Evolutionary conservation across 305 asterid genomes (phyloP).

Genomic region (Striga hermonthica): DNA sequence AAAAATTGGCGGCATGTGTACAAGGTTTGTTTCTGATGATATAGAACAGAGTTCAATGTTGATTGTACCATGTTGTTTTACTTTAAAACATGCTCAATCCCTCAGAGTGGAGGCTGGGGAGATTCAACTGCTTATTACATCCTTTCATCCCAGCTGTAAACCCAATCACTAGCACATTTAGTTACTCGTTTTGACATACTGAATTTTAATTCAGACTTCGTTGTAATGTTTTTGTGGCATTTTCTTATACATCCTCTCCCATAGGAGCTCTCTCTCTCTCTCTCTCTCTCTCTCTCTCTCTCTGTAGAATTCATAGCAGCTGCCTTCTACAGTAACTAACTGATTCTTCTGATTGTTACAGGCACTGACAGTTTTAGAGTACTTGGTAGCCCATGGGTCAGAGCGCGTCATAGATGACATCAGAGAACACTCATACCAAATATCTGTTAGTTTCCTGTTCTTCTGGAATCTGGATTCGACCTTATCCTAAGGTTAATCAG

Average conservation of each 20-base stretch:
- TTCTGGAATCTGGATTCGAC: slow-evolving; percentile 19
- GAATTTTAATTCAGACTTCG: not conserved
- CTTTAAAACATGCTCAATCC: slow-evolving; percentile 11
- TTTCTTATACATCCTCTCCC: not conserved
- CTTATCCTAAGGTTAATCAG: slow-evolving; percentile 9
- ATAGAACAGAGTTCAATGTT: not conserved
- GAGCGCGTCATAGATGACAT: slow-evolving; percentile 96
- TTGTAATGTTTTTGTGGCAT: slow-evolving; percentile 21
- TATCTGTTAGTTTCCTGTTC: slow-evolving; percentile 61
- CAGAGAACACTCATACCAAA: slow-evolving; percentile 93
- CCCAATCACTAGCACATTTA: too few relatives aligned
- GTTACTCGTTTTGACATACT: too few relatives aligned
- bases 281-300: too few relatives aligned
- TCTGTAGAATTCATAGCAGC: not conserved
- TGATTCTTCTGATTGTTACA: slow-evolving; percentile 39
- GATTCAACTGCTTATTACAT: slow-evolving; percentile 8
- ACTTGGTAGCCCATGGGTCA: slow-evolving; percentile 93
- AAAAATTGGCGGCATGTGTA: slow-evolving; percentile 93
- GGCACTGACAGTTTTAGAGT: slow-evolving; percentile 92
- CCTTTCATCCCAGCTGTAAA: too few relatives aligned
- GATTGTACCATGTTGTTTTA: slow-evolving; percentile 8
- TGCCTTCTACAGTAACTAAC: slow-evolving; percentile 23
- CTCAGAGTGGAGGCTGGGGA: slow-evolving; percentile 1
- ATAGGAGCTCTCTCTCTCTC: too few relatives aligned
- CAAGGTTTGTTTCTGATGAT: slow-evolving; percentile 58